Conservation (phyloP, 1,139 yeast genomes). For the Zygosaccharomyces sapae region DNA sequence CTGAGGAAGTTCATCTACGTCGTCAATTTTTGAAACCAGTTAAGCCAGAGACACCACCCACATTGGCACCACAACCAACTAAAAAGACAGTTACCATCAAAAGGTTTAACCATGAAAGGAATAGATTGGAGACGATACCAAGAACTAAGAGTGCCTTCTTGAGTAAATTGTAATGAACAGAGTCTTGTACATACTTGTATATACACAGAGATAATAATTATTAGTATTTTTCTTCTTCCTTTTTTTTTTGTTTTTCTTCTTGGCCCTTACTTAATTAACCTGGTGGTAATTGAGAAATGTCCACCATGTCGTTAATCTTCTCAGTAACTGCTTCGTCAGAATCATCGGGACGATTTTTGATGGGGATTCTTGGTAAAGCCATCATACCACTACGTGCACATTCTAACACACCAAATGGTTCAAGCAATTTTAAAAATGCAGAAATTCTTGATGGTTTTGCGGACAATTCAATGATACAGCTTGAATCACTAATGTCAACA, state of each 20-base stretch:
- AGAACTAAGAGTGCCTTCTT: slow-evolving; percentile 40
- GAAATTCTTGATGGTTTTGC: slow-evolving; percentile 91
- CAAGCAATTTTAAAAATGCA: slow-evolving; percentile 79
- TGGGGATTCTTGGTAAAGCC: slow-evolving; percentile 95
- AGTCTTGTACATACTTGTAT: slow-evolving; percentile 11
- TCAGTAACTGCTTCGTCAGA: slow-evolving; percentile 49
- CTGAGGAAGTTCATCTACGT: slow-evolving; percentile 41
- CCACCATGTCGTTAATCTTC: slow-evolving; percentile 44
- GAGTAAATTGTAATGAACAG: slow-evolving; percentile 20
- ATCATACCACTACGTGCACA: slow-evolving; percentile 98
- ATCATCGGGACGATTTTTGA: slow-evolving; percentile 45
- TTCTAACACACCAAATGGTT: slow-evolving; percentile 94
- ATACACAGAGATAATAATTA: slow-evolving; percentile 4
- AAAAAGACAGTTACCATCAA: slow-evolving; percentile 40
- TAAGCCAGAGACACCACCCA: slow-evolving; percentile 35
- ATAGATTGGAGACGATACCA: slow-evolving; percentile 42
- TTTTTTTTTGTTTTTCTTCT: neutral
- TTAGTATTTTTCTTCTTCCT: neutral
- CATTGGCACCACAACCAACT: slow-evolving; percentile 32
- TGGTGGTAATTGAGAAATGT: slow-evolving; percentile 85
- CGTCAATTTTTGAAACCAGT: slow-evolving; percentile 44
- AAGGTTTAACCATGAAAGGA: slow-evolving; percentile 48
- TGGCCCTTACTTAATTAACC: slow-evolving; percentile 53
- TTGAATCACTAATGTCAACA: slow-evolving; percentile 88
- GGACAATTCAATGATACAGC: slow-evolving; percentile 87